These are phyloP conservation scores for Epichloe festucae DNA, from an alignment of 2,329 filamentous ascomycete genomes.

Conservation along the genomic window DNA sequence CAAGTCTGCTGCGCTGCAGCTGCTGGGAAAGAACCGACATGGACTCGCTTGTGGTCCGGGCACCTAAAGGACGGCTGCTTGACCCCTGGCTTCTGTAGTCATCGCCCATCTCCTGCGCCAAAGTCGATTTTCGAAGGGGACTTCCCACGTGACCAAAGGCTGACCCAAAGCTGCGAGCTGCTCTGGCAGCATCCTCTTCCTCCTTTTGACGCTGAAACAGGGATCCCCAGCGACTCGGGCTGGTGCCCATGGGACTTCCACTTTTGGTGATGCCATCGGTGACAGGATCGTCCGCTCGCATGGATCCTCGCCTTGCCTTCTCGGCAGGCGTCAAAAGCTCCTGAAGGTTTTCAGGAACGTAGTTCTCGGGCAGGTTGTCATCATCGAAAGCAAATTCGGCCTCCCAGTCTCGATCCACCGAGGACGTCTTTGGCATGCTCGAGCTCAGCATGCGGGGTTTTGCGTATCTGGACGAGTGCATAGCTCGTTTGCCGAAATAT, in stretches of 20 bases:
- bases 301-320: conserved; percentile 47
- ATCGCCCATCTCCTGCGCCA: conserved; percentile 39
- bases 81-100: conserved; percentile 22
- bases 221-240: conserved; percentile 48
- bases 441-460: conserved; percentile 57
- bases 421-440: conserved; percentile 52
- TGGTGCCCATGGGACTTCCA: conserved; percentile 46
- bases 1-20: conserved; percentile 45
- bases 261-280: conserved; percentile 41
- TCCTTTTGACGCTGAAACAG: conserved; percentile 48
- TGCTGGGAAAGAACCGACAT: conserved; percentile 49
- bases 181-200: conserved; percentile 35
- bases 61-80: conserved; percentile 24
- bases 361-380: conserved; percentile 31
- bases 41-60: conserved; percentile 34
- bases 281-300: conserved; percentile 38
- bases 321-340: conserved; percentile 55
- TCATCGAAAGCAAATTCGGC: conserved; percentile 71
- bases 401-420: conserved; percentile 52
- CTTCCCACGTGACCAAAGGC: conserved; percentile 55
- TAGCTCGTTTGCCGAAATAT: conserved; percentile 56
- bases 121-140: conserved; percentile 48
- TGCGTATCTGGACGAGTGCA: conserved; percentile 55
- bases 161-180: conserved; percentile 29
- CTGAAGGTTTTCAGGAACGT: conserved; percentile 61